Base-by-base conservation (phyloP, 176 grass and related monocot species). In the Musa beccarii region DNA sequence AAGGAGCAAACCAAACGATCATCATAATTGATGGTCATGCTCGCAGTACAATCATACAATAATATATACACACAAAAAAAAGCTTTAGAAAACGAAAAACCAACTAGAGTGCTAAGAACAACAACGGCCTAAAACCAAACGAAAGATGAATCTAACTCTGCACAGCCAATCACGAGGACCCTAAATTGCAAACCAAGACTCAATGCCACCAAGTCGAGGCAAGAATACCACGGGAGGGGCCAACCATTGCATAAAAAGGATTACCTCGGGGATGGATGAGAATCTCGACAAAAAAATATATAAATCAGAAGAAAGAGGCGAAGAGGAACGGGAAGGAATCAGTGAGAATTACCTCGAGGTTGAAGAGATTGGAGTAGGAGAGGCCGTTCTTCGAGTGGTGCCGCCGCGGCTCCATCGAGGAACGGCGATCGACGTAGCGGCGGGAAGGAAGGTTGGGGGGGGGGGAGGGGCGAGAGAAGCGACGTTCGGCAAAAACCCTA, bases 281-380 rank as follows among this genome's bases (percentile, higher is more conserved):
- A 55, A 34, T 24, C 66, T 54, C 22, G 53, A 14, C 12, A 49
- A 17, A 64, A 43, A 65, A 22, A 22, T 0, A 22, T 22, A 22
- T 22, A 72, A 5, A 49, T 21, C 74, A 68, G 53, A 23, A 49
- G 67, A 51, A 26, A 59, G 14, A 21, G 34, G 50, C 63, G 51
- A 54, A 11, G 64, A 53, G 13, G 54, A 59, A 69, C 14, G 15
- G 50, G 13, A 57, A n/a, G 63, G 63, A 62, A 24, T 22, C 2
- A 28, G 22, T 2, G 55, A 34, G 29, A 76, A 54, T 51, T 73
- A 95, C 96, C 86, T 99, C 91, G 76, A 94, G 91, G 82, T 94
- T 90, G 83, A 96, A 96, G 49, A 96, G 89, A 54, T 86, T 77
- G 66, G 87, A 90, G 81, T 92, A 92, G 26, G 89, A 88, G 61